phyloP scores from a whole-genome alignment of 331 rosid genomes.

The Telfairia occidentalis region DNA sequence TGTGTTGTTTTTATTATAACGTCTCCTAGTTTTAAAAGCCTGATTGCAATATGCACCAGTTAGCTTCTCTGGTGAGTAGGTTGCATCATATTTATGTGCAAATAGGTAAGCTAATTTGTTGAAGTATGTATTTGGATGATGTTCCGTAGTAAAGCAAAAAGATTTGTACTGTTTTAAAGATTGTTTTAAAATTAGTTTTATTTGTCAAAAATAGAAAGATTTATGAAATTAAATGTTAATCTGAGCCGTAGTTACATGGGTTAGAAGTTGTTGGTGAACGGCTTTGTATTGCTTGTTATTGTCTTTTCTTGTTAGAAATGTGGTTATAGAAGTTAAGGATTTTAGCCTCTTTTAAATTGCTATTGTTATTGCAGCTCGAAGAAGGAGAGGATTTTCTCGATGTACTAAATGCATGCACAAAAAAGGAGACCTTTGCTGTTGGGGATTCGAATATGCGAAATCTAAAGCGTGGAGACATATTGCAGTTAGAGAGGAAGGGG shows the following conservation, averaged over 20 bases:
- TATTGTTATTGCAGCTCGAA: constrained; percentile 60
- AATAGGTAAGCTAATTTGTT: not conserved
- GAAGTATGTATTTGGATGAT: not conserved
- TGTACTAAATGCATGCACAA: constrained; percentile 69
- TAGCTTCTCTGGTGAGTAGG: not conserved
- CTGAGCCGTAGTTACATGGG: not conserved
- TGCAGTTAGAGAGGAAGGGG: constrained; percentile 95
- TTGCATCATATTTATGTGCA: not conserved
- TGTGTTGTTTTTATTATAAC: not conserved
- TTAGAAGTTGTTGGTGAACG: not conserved
- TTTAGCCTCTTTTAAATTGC: constrained; percentile 5
- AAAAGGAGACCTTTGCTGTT: constrained; percentile 51
- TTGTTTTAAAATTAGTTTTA: too few relatives aligned
- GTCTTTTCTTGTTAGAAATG: not conserved
- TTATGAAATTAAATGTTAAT: not conserved
- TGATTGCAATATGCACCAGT: not conserved
- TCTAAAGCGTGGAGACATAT: constrained; percentile 53
- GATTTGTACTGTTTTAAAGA: not conserved
- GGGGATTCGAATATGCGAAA: constrained; percentile 53
- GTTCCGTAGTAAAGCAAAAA: not conserved
- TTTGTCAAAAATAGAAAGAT: too few relatives aligned
- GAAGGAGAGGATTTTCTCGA: constrained; percentile 73
- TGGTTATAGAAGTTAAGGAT: not conserved
- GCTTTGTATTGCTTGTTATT: not conserved
- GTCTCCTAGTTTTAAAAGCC: not conserved